Conservation (phyloP, 1,139 yeast genomes). For the Nakaseomyces nivariensis region DNA sequence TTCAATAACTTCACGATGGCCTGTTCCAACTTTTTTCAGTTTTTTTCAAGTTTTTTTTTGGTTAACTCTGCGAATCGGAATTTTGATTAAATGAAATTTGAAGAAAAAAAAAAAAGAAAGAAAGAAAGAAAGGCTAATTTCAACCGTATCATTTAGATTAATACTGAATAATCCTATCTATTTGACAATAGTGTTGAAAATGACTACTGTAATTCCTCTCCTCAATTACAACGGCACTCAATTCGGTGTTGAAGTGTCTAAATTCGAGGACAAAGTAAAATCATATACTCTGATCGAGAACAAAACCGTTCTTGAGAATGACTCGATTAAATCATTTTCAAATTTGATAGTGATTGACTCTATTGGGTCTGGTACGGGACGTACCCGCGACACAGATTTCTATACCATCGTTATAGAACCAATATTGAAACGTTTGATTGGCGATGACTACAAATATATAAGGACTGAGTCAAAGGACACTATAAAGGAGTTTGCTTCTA, state of each 20-base stretch:
- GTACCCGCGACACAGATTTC: conserved; percentile 33
- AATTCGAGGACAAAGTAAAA: conserved; percentile 1
- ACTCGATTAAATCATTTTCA: not conserved
- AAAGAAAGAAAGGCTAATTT: too few species aligned
- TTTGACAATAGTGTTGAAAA: too few species aligned
- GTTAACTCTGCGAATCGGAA: too few species aligned
- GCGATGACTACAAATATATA: conserved; percentile 33
- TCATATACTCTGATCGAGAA: not conserved
- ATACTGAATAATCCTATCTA: too few species aligned
- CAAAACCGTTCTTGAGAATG: not conserved
- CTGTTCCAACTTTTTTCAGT: too few species aligned
- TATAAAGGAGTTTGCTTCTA: conserved; percentile 32
- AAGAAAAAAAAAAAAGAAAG: too few species aligned
- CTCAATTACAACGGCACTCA: not conserved
- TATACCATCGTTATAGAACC: conserved; percentile 39
- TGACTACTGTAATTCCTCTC: not conserved
- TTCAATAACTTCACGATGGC: too few species aligned
- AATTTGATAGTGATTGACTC: conserved; percentile 40
- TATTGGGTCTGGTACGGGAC: conserved; percentile 46
- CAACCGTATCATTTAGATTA: too few species aligned
- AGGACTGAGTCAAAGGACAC: conserved; percentile 33
- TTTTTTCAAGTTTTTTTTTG: too few species aligned
- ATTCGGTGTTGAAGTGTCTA: not conserved
- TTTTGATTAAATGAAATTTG: too few species aligned
- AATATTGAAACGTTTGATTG: conserved; percentile 32